Base-by-base conservation (phyloP, 2,329 filamentous ascomycete species). In the Ciborinia camelliae region DNA sequence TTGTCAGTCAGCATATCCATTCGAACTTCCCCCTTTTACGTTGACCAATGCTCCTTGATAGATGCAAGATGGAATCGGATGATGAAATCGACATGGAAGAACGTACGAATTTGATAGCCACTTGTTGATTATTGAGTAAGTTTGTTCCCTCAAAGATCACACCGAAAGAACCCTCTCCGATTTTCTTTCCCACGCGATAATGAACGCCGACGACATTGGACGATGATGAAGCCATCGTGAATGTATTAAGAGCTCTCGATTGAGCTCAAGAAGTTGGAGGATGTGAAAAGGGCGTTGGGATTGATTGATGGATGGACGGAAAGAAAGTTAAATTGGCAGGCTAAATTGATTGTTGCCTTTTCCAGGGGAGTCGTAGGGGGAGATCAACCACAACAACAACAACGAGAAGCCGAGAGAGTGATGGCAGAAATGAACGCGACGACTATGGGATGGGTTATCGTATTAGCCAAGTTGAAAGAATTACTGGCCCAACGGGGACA, bases 141-240 rank as follows among this genome's bases (percentile, higher is more conserved):
- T 99, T 99, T 75, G 93, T 98, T 72, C 95, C 95, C 80, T 98
- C 95, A 76, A 98, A 98, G 76, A 98, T 97, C 73, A 98, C 95
- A 82, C 94, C 94, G 76, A 98, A 98, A 47, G 92, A 97, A 70
- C 94, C 94, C 86, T 98, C 95, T 78, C 95, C 95, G 73, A 99
- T 98, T 83, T 99, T 99, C 86, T 98, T 98, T 74, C 95, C 95
- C 71, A 99, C 95, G 71, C 95, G 87, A 80, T 99, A 99, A 81
- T 99, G 95, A 72, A 99, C 95, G 77, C 95, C 95, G 75, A 98
- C 95, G 72, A 99, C 95, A 80, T 98, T 98, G 68, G 92, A 97
- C 18, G 74, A 75, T 58, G 74, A 75, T 57, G 73, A 76, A 48
- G 74, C 72, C 73, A 75, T 76, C 53, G 69, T 39, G 58, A 47